Conservation (phyloP, 192 early-diverging fungal species). For the Helicostylum pulchrum region DNA sequence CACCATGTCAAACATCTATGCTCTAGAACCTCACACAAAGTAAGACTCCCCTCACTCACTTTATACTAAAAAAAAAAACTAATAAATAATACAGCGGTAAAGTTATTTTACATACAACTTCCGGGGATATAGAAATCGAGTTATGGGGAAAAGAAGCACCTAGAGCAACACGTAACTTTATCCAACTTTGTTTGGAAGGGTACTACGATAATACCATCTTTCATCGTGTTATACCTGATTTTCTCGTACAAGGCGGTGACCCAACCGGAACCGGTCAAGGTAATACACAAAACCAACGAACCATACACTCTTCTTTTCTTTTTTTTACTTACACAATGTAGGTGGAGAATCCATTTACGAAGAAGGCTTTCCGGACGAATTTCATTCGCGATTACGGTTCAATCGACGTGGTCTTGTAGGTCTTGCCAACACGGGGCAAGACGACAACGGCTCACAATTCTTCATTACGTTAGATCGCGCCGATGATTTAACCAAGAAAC, state of each 20-base stretch:
- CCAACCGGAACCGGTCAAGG: slow-evolving; percentile 79
- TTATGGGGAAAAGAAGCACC: slow-evolving; percentile 95
- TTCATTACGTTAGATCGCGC: slow-evolving; percentile 89
- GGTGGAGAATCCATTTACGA: slow-evolving; percentile 91
- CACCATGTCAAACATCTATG: slow-evolving; percentile 53
- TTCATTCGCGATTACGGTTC: slow-evolving; percentile 90
- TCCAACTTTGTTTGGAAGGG: slow-evolving; percentile 88
- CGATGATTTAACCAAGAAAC: slow-evolving; percentile 80
- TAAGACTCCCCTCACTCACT: slow-evolving; percentile 14
- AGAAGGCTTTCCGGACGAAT: slow-evolving; percentile 84
- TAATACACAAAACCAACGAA: slow-evolving; percentile 1
- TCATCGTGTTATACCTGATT: slow-evolving; percentile 85
- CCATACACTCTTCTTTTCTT: background rate
- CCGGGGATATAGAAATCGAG: slow-evolving; percentile 87
- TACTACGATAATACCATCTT: slow-evolving; percentile 89
- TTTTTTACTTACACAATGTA: background rate
- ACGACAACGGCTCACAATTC: slow-evolving; percentile 90
- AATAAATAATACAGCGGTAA: slow-evolving; percentile 48
- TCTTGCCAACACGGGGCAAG: slow-evolving; percentile 81
- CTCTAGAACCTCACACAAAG: slow-evolving; percentile 56
- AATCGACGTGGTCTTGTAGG: slow-evolving; percentile 81
- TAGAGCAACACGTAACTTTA: slow-evolving; percentile 90
- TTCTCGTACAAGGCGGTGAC: slow-evolving; percentile 94
- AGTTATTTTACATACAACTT: slow-evolving; percentile 80
- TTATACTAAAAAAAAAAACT: background rate